Evolutionary conservation across 2,329 filamentous ascomycete genomes (phyloP), one percentile per base, ranked within the genome.

Genomic region (Colletotrichum caudatum): DNA sequence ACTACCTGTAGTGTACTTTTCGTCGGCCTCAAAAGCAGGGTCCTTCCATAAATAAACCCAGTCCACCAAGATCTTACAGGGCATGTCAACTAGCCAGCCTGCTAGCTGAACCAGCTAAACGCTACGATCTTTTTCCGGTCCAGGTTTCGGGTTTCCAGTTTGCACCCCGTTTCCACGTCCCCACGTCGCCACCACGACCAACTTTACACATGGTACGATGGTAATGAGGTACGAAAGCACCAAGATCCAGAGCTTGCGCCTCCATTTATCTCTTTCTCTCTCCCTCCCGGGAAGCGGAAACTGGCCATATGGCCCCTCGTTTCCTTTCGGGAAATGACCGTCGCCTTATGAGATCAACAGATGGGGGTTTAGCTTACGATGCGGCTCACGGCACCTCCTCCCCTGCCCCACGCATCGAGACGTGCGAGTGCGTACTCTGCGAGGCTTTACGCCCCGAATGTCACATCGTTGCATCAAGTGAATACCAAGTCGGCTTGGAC

Each of bases 331-430:
- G 46, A 59, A 56, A 64, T 71, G 69, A 69, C 65, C 39, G 53
- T 46, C 65, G 39, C 26, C 8, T 56, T 63, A 64, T 71, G 65
- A 69, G 65, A 71, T 71, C 69, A 69, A 54, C 50, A 48, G 51
- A 37, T 53, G 56, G 16, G 46, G 46, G 11, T 11, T 11, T 39
- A n/a, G 39, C 33, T 20, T 54, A 46, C 37, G 54, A 46, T 46
- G 66, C 62, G 66, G 66, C 62, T 69, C 66, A 59, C 54, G 37
- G 46, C 51, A 51, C 29, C 23, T 18, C 33, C 46, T 20, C 35
- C 9, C 11, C 18, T 58, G 11, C 14, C 14, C 35, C 56, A 58
- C 41, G 4, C n/a, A 41, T 48, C 18, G 26, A n/a, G 44, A 16
- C 41, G 16, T 14, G 14, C 41, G 11, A 61, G 44, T 23, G 16